These are phyloP conservation scores for Phytomonas sp. DNA, from an alignment of 208 protist genomes.

Conservation along the genomic window DNA sequence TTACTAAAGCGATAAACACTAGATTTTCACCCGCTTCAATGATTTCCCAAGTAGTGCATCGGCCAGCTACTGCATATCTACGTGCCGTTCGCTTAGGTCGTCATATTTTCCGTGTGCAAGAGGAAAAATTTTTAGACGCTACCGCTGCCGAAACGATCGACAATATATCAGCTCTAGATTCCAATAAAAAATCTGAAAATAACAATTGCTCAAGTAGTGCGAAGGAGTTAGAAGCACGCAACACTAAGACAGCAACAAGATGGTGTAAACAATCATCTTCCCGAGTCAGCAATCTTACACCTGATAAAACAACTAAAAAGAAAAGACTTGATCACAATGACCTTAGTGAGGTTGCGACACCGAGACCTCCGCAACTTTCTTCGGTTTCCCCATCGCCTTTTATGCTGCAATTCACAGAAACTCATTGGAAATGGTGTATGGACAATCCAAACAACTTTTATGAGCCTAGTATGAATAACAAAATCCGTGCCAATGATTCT, in stretches of 20 bases:
- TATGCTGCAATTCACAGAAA: conserved; percentile 32
- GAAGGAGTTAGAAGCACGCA: not conserved
- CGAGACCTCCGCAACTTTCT: not conserved
- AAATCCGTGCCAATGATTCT: not conserved
- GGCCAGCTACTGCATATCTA: conserved; percentile 10
- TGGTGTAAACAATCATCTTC: not conserved
- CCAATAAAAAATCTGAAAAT: not conserved
- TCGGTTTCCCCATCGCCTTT: conserved; percentile 1
- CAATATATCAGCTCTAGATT: not conserved
- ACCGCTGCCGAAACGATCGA: not conserved
- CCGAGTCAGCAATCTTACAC: not conserved
- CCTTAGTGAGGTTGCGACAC: not conserved
- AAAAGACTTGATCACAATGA: not conserved
- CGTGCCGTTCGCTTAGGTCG: conserved; percentile 20
- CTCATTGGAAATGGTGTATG: conserved; percentile 68
- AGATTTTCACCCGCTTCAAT: not conserved
- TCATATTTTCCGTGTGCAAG: conserved; percentile 20
- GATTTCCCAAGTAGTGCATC: not conserved
- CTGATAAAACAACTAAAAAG: not conserved
- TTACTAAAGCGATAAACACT: not conserved
- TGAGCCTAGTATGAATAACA: not conserved
- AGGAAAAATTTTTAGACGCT: not conserved
- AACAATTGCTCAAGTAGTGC: not conserved
- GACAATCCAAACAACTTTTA: conserved; percentile 15
- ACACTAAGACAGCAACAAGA: not conserved